Conservation (phyloP, 140 eudicot genomes). For the Cichorium intybus region DNA sequence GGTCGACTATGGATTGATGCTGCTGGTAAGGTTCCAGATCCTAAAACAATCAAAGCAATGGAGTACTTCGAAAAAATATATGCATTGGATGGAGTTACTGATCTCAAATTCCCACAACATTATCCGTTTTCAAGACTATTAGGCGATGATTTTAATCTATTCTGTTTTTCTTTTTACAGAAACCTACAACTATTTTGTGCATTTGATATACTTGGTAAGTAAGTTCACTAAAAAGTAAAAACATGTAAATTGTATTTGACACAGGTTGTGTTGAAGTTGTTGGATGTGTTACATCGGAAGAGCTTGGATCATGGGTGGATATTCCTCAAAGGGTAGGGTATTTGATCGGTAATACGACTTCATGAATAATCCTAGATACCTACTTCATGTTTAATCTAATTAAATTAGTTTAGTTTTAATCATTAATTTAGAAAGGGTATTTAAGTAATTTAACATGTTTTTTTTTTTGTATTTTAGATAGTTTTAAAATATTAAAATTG, state of each 20-base stretch:
- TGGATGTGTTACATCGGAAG: conserved; percentile 79
- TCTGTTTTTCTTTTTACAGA: neutral
- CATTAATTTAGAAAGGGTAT: too few relatives aligned
- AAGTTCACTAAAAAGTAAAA: neutral
- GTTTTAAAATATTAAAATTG: too few relatives aligned
- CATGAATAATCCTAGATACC: too few relatives aligned
- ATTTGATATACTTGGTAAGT: too few relatives aligned
- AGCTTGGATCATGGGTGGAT: conserved; percentile 77
- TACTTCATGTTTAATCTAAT: too few relatives aligned
- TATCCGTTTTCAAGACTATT: conserved; percentile 84
- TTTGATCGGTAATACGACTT: too few relatives aligned
- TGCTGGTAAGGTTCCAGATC: conserved; percentile 85
- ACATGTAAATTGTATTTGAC: conserved; percentile 6
- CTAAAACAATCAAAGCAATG: conserved; percentile 89
- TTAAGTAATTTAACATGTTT: too few relatives aligned
- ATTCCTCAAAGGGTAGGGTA: conserved; percentile 83
- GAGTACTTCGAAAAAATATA: conserved; percentile 86
- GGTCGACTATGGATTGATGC: conserved; percentile 99
- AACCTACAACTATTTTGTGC: neutral
- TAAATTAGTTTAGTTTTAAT: too few relatives aligned
- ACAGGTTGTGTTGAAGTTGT: conserved; percentile 93
- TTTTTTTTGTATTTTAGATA: too few relatives aligned
- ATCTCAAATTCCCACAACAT: conserved; percentile 82
- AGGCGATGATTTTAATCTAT: conserved; percentile 37
- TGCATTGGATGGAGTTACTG: conserved; percentile 76